Evolutionary conservation across 345 rosid genomes (phyloP).

Genomic region (Salix dunnii): DNA sequence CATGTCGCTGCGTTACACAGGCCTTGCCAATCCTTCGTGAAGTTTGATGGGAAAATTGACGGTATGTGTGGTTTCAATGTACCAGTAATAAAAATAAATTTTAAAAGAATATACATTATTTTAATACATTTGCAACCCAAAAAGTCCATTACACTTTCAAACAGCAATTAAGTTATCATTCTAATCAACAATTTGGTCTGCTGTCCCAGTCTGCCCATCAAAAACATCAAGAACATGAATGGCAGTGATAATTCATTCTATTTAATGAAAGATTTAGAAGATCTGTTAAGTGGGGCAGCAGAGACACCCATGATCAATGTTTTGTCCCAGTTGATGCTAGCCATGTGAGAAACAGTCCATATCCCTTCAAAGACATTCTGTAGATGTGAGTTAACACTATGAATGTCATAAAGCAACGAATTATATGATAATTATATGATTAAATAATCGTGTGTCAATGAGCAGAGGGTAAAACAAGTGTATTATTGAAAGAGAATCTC

Average conservation of each 20-base stretch:
- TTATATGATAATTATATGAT: background rate
- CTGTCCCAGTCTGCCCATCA: background rate
- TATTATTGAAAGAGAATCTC: background rate
- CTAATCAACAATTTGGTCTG: background rate
- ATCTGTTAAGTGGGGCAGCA: background rate
- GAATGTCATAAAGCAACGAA: background rate
- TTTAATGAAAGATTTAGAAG: background rate
- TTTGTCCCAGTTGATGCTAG: background rate
- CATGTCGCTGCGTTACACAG: too few species aligned
- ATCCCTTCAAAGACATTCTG: constrained; percentile 30
- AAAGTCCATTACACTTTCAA: too few species aligned
- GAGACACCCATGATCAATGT: background rate
- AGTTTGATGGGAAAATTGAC: too few species aligned
- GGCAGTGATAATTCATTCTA: background rate
- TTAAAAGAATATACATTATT: too few species aligned
- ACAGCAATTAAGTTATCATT: too few species aligned
- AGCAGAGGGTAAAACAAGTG: too few species aligned
- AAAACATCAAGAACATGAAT: background rate
- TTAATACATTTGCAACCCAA: too few species aligned
- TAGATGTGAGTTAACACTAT: background rate
- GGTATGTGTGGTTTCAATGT: too few species aligned
- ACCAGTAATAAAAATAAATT: too few species aligned
- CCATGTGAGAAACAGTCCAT: constrained; percentile 10
- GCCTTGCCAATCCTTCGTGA: too few species aligned
- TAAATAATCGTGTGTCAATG: background rate